A percentile compares a stretch with the other conserved stretches of the same genome.
Evolutionary conservation across 2,329 filamentous ascomycete species (phyloP).

Genomic region (Fusarium penzigii): DNA sequence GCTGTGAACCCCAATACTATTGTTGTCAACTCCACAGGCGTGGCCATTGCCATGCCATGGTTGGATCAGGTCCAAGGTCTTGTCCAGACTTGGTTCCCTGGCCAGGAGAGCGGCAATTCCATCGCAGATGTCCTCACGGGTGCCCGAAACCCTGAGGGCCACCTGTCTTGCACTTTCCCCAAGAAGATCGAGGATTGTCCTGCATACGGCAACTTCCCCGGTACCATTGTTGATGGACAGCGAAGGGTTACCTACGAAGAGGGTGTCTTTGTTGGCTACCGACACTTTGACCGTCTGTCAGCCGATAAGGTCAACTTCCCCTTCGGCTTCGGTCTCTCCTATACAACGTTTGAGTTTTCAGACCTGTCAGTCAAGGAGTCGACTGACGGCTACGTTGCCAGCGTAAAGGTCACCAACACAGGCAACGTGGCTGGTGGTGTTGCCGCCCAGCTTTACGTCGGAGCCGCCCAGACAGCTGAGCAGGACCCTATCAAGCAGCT

Average conservation of each 20-base stretch:
- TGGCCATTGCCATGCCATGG: constrained; percentile 63
- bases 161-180: constrained; percentile 65
- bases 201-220: constrained; percentile 61
- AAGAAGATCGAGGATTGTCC: constrained; percentile 61
- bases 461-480: constrained; percentile 17
- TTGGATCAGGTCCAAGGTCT: constrained; percentile 57
- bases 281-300: constrained; percentile 64
- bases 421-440: constrained; percentile 51
- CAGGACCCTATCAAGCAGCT: constrained; percentile 57
- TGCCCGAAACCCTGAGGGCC: constrained; percentile 64
- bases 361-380: constrained; percentile 44
- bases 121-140: constrained; percentile 69
- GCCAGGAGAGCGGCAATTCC: constrained; percentile 68
- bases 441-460: constrained; percentile 58
- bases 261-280: constrained; percentile 69
- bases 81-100: constrained; percentile 68
- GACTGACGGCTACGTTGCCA: constrained; percentile 43
- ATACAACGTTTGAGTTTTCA: constrained; percentile 59
- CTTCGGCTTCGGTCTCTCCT: constrained; percentile 58
- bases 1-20: constrained; percentile 59
- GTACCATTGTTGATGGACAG: constrained; percentile 47
- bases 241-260: constrained; percentile 67
- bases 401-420: constrained; percentile 58
- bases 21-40: constrained; percentile 66
- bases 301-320: constrained; percentile 61